Evolutionary conservation across 768 basidiomycete genomes (phyloP).

Genomic region (Tephrocybe sp.): DNA sequence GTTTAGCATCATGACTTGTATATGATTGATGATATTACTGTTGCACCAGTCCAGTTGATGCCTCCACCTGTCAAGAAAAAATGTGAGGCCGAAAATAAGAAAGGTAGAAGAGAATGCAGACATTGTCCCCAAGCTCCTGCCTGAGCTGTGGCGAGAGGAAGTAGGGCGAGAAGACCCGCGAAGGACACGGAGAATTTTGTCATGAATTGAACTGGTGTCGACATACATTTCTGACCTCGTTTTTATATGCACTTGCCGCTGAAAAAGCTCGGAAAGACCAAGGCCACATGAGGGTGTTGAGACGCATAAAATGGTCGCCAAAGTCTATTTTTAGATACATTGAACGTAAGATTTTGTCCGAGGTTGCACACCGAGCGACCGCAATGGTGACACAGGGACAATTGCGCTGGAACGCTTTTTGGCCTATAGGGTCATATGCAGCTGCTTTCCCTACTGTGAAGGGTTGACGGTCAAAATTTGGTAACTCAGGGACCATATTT

Average conservation of each 20-base stretch:
- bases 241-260: constrained; percentile 5
- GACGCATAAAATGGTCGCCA: background rate
- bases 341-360: background rate
- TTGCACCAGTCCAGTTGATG: constrained; percentile 28
- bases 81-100: background rate
- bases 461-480: too few relatives aligned
- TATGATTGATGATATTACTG: constrained; percentile 17
- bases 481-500: too few relatives aligned
- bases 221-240: background rate
- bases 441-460: too few relatives aligned
- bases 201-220: background rate
- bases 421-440: too few relatives aligned
- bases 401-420: too few relatives aligned
- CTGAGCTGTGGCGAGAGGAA: constrained; percentile 26
- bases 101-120: constrained; percentile 15
- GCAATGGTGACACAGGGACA: too few relatives aligned
- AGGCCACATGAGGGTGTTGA: constrained; percentile 6
- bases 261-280: constrained; percentile 15
- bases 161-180: constrained; percentile 23
- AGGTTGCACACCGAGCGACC: background rate
- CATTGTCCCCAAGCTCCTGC: constrained; percentile 34
- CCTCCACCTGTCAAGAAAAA: constrained; percentile 22
- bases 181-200: constrained; percentile 25
- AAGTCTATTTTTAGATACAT: constrained; percentile 1
- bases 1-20: background rate